Evolutionary conservation across 805 yeast genomes (phyloP).

Genomic region (Saccharomycopsis sp.): DNA sequence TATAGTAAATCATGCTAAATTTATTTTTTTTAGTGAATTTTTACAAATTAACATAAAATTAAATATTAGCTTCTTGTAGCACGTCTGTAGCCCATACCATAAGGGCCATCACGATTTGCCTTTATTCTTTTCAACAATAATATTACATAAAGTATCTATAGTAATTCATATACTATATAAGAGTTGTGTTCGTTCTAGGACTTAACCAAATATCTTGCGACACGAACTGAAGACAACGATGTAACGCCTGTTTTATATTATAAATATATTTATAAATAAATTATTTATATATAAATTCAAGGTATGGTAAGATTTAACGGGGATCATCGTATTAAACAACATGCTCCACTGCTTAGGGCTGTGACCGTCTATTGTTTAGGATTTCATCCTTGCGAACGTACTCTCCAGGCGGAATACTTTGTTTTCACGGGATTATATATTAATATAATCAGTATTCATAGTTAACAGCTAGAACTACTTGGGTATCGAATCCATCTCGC

Average conservation of each 20-base stretch:
- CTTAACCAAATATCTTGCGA: slow-evolving; percentile 18
- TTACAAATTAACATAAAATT: slow-evolving; percentile 12
- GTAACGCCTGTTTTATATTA: slow-evolving; percentile 19
- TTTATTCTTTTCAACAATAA: slow-evolving; percentile 14
- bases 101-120: slow-evolving; percentile 20
- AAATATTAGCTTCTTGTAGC: slow-evolving; percentile 16
- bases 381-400: slow-evolving; percentile 18
- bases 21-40: slow-evolving; percentile 9
- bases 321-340: slow-evolving; percentile 21
- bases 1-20: slow-evolving; percentile 9
- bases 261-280: no score
- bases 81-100: slow-evolving; percentile 20
- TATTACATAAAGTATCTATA: slow-evolving; percentile 1
- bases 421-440: slow-evolving; percentile 11
- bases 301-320: slow-evolving; percentile 18
- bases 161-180: slow-evolving; percentile 4
- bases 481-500: slow-evolving; percentile 20
- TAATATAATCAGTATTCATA: slow-evolving; percentile 14
- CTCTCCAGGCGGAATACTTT: slow-evolving; percentile 18
- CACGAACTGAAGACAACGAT: slow-evolving; percentile 20
- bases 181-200: slow-evolving; percentile 19
- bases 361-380: slow-evolving; percentile 20
- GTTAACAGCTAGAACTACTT: slow-evolving; percentile 18
- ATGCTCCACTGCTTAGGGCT: slow-evolving; percentile 19
- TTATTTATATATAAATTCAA: slow-evolving; percentile 12